Conservation (phyloP, 164 flowering plant species). For the Kingdonia uniflora region DNA sequence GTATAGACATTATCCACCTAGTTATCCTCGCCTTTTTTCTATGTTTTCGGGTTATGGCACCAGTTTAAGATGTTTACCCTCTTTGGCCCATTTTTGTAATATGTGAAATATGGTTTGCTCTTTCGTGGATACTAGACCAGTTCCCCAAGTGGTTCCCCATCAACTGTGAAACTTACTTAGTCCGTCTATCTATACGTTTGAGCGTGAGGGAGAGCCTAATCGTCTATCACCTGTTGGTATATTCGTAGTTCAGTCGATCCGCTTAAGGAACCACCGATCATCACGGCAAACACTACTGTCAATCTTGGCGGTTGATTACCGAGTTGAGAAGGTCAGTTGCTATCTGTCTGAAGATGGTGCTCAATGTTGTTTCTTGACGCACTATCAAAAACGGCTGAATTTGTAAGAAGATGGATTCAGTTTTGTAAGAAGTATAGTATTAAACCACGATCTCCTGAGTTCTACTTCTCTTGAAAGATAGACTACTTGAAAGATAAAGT, state of each 20-base stretch:
- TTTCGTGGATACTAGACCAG: too few species aligned
- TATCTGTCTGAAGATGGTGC: constrained; percentile 72
- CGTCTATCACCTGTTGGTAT: constrained; percentile 35
- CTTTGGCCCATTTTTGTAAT: constrained; percentile 88
- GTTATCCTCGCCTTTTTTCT: constrained; percentile 66
- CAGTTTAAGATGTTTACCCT: constrained; percentile 76
- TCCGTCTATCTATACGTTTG: constrained; percentile 75
- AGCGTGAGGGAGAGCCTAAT: constrained; percentile 58
- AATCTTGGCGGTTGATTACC: constrained; percentile 50
- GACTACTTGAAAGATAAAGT: constrained; percentile 61
- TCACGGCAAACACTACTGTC: constrained; percentile 62
- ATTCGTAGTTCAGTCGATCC: constrained; percentile 54
- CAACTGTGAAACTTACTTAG: constrained; percentile 78
- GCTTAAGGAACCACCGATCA: constrained; percentile 53
- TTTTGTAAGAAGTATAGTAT: constrained; percentile 58
- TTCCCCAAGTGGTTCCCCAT: too few species aligned
- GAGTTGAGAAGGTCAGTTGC: constrained; percentile 48
- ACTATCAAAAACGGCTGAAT: constrained; percentile 47
- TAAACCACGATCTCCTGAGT: constrained; percentile 58
- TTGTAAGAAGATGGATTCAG: constrained; percentile 71
- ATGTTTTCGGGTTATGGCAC: constrained; percentile 71
- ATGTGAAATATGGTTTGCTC: too few species aligned
- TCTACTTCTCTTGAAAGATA: constrained; percentile 46
- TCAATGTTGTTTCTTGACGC: constrained; percentile 55
- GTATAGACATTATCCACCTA: constrained; percentile 80